A percentile compares a stretch with the other conserved stretches of the same genome.
Conservation (phyloP, 2,329 filamentous ascomycete species). For the Epichloe scottii region DNA sequence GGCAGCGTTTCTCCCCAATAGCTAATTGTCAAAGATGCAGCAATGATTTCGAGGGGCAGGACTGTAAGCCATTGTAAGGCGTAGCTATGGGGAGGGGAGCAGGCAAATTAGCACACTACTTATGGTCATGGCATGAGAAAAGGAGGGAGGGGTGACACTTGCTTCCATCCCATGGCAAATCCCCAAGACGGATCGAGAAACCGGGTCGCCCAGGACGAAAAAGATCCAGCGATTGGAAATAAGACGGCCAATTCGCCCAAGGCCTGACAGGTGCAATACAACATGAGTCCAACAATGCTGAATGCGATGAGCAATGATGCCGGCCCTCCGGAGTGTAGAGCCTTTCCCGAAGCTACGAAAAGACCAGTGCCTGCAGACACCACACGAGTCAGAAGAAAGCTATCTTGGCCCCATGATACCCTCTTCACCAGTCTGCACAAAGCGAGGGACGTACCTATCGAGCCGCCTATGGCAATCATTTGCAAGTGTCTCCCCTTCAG, state of each 20-base stretch:
- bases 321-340: constrained; percentile 61
- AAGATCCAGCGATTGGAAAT: constrained; percentile 85
- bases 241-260: constrained; percentile 83
- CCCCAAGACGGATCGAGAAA: constrained; percentile 93
- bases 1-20: constrained; percentile 61
- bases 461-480: constrained; percentile 95
- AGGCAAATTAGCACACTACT: not conserved
- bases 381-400: not conserved
- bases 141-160: constrained; percentile 19
- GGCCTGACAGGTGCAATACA: constrained; percentile 85
- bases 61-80: constrained; percentile 79
- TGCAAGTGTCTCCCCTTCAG: constrained; percentile 79
- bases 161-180: constrained; percentile 93
- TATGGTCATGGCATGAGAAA: not conserved
- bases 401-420: no score
- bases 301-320: constrained; percentile 71
- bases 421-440: not conserved
- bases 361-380: constrained; percentile 49
- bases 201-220: constrained; percentile 81
- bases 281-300: constrained; percentile 66
- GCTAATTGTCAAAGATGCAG: constrained; percentile 69
- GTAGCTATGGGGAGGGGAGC: constrained; percentile 39
- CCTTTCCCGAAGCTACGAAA: constrained; percentile 70
- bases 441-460: constrained; percentile 49
- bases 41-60: constrained; percentile 75